These are phyloP conservation scores for Pichia norvegensis DNA, from an alignment of 1,139 yeast genomes.

Conservation along the genomic window DNA sequence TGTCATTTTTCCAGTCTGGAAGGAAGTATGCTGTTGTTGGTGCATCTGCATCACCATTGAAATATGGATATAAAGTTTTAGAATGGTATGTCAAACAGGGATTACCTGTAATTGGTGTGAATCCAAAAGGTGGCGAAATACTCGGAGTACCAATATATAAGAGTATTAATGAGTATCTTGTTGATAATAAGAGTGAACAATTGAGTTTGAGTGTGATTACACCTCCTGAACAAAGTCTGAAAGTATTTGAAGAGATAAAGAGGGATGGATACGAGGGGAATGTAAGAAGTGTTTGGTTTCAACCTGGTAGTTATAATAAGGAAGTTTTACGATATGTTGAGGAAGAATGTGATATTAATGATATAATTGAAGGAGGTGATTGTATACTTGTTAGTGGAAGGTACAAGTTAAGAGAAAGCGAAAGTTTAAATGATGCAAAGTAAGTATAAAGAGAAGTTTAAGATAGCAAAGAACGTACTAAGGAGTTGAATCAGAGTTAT, in stretches of 20 bases:
- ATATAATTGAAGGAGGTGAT: constrained; percentile 47
- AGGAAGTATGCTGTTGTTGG: constrained; percentile 58
- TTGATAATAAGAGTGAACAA: background rate
- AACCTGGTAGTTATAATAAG: constrained; percentile 66
- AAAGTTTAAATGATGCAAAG: background rate
- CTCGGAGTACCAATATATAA: constrained; percentile 37
- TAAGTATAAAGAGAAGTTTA: background rate
- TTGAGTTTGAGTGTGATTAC: constrained; percentile 60
- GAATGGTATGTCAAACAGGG: constrained; percentile 56
- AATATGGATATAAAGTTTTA: constrained; percentile 66
- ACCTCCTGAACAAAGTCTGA: constrained; percentile 54
- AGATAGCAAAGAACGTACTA: background rate
- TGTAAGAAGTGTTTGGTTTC: constrained; percentile 68
- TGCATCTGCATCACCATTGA: constrained; percentile 56
- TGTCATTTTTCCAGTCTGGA: constrained; percentile 6
- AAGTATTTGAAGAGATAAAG: constrained; percentile 37
- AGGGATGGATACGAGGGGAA: constrained; percentile 10
- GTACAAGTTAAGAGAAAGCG: constrained; percentile 32
- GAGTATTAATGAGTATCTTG: constrained; percentile 29
- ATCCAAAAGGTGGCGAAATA: constrained; percentile 45
- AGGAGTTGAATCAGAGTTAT: background rate
- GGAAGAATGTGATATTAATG: constrained; percentile 31
- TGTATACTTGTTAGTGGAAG: constrained; percentile 71
- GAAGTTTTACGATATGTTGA: constrained; percentile 38
- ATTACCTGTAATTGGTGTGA: constrained; percentile 60